phyloP scores from a whole-genome alignment of 495 filamentous ascomycete genomes.

The Xylaria longipes region DNA sequence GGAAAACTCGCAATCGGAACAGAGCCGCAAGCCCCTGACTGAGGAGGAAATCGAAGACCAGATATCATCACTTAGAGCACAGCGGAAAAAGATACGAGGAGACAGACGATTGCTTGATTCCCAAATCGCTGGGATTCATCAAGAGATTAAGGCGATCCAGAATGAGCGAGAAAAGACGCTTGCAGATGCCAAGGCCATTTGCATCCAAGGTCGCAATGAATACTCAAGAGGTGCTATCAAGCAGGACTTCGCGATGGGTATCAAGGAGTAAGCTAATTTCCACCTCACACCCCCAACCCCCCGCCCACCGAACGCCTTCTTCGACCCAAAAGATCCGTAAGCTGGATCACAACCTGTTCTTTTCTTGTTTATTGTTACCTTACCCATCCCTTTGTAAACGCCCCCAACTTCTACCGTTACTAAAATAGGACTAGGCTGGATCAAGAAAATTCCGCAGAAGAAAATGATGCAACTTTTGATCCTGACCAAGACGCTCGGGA shows the following conservation, averaged over 20 bases:
- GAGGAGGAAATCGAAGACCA: conserved; percentile 34
- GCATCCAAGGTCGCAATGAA: conserved; percentile 64
- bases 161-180: conserved; percentile 27
- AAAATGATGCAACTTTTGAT: conserved; percentile 42
- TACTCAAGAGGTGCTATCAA: conserved; percentile 65
- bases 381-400: not conserved
- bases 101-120: conserved; percentile 23
- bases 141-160: conserved; percentile 36
- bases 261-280: conserved; percentile 50
- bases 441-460: conserved; percentile 39
- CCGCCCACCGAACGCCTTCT: not conserved
- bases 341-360: not conserved
- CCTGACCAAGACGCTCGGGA: conserved; percentile 61
- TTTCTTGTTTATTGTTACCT: not conserved
- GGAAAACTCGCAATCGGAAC: conserved; percentile 34
- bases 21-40: conserved; percentile 28
- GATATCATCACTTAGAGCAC: conserved; percentile 32
- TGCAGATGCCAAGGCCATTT: conserved; percentile 50
- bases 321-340: not conserved
- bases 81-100: conserved; percentile 39
- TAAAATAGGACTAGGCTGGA: conserved; percentile 39
- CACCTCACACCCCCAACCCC: not conserved
- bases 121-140: conserved; percentile 18
- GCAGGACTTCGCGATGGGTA: conserved; percentile 65
- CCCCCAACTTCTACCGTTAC: not conserved